phyloP scores from a whole-genome alignment of 345 rosid species.

The Euphorbia peplus region DNA sequence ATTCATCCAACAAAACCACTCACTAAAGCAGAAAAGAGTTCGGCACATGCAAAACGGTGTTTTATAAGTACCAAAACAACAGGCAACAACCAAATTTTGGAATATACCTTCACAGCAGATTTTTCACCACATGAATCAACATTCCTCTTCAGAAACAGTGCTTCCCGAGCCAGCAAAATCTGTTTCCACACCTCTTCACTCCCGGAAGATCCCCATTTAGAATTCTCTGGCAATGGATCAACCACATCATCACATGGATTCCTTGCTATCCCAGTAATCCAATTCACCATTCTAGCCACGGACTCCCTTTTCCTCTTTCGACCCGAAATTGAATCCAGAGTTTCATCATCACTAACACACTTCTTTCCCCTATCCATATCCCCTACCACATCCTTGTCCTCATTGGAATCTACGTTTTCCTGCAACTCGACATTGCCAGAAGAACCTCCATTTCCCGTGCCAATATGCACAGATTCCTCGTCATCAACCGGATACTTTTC shows the following conservation, averaged over 20 bases:
- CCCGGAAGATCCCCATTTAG: slow-evolving; percentile 64
- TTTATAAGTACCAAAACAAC: background rate
- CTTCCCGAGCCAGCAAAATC: slow-evolving; percentile 58
- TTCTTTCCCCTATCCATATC: slow-evolving; percentile 14
- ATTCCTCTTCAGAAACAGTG: slow-evolving; percentile 31
- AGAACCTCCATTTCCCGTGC: slow-evolving; percentile 13
- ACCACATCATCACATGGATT: slow-evolving; percentile 53
- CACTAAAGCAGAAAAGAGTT: background rate
- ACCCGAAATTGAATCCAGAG: slow-evolving; percentile 17
- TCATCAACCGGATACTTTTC: slow-evolving; percentile 26
- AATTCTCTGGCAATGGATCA: slow-evolving; percentile 55
- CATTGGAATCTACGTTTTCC: slow-evolving; percentile 15
- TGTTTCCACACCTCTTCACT: slow-evolving; percentile 70
- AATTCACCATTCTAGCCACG: slow-evolving; percentile 40
- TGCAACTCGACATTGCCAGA: slow-evolving; percentile 14
- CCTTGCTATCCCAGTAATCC: slow-evolving; percentile 61
- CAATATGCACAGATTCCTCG: slow-evolving; percentile 29
- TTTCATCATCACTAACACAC: slow-evolving; percentile 6
- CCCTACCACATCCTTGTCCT: slow-evolving; percentile 22
- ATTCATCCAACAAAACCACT: background rate
- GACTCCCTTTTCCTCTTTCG: slow-evolving; percentile 57
- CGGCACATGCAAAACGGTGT: background rate
- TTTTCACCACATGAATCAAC: slow-evolving; percentile 37
- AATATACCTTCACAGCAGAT: slow-evolving; percentile 51
- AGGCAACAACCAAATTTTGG: slow-evolving; percentile 3